A percentile compares a stretch with the other conserved stretches of the same genome.
phyloP scores from a whole-genome alignment of 768 basidiomycete genomes.

The Mycena pura region DNA sequence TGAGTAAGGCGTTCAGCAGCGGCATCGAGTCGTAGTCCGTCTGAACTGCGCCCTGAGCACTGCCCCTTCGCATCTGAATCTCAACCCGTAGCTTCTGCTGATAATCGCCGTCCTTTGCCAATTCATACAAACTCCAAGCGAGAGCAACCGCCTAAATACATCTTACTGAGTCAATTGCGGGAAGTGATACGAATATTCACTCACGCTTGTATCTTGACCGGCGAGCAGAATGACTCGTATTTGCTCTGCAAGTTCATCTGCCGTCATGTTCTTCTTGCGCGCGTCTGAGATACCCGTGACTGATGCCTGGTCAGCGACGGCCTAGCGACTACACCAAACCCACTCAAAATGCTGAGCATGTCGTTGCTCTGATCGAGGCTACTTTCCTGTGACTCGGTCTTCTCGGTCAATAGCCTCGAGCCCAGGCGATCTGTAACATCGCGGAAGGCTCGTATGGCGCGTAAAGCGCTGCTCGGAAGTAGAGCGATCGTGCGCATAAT shows the following conservation, averaged over 20 bases:
- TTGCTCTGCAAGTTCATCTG: conserved; percentile 20
- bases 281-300: conserved; percentile 9
- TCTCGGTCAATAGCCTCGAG: conserved; percentile 6
- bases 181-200: neutral
- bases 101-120: conserved; percentile 22
- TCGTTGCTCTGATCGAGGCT: conserved; percentile 2
- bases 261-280: conserved; percentile 7
- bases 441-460: conserved; percentile 9
- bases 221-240: conserved; percentile 18
- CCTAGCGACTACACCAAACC: too few species aligned
- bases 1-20: conserved; percentile 27
- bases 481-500: neutral
- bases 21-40: conserved; percentile 25
- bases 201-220: conserved; percentile 25
- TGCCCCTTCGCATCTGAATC: neutral
- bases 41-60: neutral
- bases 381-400: neutral
- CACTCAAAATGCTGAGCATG: conserved; percentile 21
- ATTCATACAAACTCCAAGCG: conserved; percentile 28
- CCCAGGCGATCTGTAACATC: conserved; percentile 16
- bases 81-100: conserved; percentile 26
- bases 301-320: neutral
- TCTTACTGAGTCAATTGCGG: neutral
- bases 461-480: conserved; percentile 13
- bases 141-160: conserved; percentile 12